These are phyloP conservation scores for Filobasidium uniguttulatum DNA, from an alignment of 1,284 basidiomycete genomes.

Conservation along the genomic window DNA sequence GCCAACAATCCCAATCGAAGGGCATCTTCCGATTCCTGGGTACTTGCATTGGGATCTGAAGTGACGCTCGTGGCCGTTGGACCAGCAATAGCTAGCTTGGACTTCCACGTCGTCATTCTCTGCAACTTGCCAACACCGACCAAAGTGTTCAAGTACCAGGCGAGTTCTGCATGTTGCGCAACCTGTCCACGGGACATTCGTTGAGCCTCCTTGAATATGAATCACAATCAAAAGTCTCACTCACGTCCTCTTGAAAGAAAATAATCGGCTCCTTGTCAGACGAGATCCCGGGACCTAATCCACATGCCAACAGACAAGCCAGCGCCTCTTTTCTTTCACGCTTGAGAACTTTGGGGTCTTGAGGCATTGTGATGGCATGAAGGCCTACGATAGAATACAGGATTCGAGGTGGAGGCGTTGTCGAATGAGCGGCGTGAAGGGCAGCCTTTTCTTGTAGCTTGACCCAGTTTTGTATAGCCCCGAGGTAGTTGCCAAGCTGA, in stretches of 20 bases:
- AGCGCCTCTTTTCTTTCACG: slow-evolving; percentile 61
- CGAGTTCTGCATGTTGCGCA: slow-evolving; percentile 69
- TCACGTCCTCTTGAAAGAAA: slow-evolving; percentile 77
- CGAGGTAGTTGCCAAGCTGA: slow-evolving; percentile 85
- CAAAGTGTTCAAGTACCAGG: slow-evolving; percentile 79
- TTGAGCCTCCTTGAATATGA: neutral
- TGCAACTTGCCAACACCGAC: slow-evolving; percentile 68
- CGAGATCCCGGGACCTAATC: slow-evolving; percentile 50
- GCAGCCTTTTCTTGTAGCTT: slow-evolving; percentile 7
- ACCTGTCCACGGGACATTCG: slow-evolving; percentile 43
- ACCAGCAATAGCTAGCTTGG: slow-evolving; percentile 6
- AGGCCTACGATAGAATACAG: slow-evolving; percentile 81
- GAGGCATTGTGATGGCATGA: slow-evolving; percentile 83
- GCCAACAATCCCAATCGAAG: slow-evolving; percentile 76
- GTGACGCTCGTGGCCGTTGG: slow-evolving; percentile 40
- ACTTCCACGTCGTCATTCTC: slow-evolving; percentile 90
- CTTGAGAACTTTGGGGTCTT: slow-evolving; percentile 54
- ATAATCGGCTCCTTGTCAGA: slow-evolving; percentile 44
- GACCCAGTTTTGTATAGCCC: slow-evolving; percentile 80
- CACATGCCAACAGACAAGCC: slow-evolving; percentile 69
- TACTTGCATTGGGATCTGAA: slow-evolving; percentile 51
- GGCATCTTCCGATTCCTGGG: slow-evolving; percentile 58
- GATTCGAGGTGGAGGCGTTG: slow-evolving; percentile 45
- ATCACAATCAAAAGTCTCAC: slow-evolving; percentile 18
- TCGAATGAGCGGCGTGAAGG: slow-evolving; percentile 27